Base-by-base conservation (phyloP, 257 asterid genomes). In the Capsicum rhomboideum region DNA sequence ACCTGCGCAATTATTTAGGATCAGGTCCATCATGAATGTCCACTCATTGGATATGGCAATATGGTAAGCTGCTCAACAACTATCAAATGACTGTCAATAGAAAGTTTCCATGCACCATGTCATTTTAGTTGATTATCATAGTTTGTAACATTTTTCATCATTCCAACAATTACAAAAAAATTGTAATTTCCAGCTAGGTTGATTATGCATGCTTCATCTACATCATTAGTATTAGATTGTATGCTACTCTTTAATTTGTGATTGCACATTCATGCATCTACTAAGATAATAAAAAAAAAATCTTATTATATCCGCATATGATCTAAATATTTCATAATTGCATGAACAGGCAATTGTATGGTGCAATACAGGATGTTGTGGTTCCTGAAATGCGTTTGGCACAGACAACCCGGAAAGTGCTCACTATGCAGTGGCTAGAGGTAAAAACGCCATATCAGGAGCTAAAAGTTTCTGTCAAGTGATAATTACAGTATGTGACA, bases 381-480 rank as follows among this genome's bases (percentile, higher is more conserved):
- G 97, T 94, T 86, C 99, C 99, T 78, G 92, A 91, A 83, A 94
- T 96, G 96, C 88, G 91, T 86, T 81, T 88, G 64, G 88, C 92
- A 86, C 92, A 90, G 86, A 94, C 99, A 87, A 92, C 98, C 83
- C 89, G 91, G 83, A 93, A 93, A 88, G 94, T 96, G 90, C 97
- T 96, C 82, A 88, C 92, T 88, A 96, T 96, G 99, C 88, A 94
- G 84, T 93, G 99, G 98, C 78, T 96, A 82, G 98, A 96, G 99
- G 99, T 96, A 92, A 69, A 66, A 80, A 55, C 86, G 82, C n/a
- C 75, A 67, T 59, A 11, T 31, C 69, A 49, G 83, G 8, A 31
- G 26, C 84, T 54, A 50, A 72, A 67, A 40, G 72, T 66, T 31
- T 50, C 82, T 17, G 64, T 50, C 46, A 77, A 52, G 82, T 77